These are phyloP conservation scores for Hydnomerulius pinastri DNA, from an alignment of 768 basidiomycete genomes.

Conservation along the genomic window DNA sequence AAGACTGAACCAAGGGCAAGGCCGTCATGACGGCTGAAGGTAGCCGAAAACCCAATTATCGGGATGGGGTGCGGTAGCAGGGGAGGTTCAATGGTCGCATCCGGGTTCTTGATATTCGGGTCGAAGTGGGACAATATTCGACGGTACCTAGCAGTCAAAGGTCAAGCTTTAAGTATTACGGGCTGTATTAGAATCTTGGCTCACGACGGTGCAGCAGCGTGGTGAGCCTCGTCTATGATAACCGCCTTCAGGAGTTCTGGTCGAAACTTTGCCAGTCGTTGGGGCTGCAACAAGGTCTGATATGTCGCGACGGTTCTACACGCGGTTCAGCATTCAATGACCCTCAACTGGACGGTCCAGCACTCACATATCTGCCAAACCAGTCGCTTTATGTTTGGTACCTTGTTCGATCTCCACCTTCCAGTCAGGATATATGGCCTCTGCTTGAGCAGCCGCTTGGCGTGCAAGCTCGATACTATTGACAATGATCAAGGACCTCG, in stretches of 20 bases:
- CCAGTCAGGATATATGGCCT: slow-evolving; percentile 67
- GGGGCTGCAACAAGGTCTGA: slow-evolving; percentile 71
- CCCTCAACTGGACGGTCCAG: not conserved
- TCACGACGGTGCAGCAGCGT: slow-evolving; percentile 90
- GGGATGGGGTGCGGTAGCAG: slow-evolving; percentile 58
- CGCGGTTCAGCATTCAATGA: not conserved
- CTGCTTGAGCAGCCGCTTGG: slow-evolving; percentile 79
- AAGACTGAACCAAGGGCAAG: slow-evolving; percentile 88
- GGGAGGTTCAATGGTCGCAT: slow-evolving; percentile 41
- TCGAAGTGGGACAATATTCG: slow-evolving; percentile 85
- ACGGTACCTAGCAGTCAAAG: slow-evolving; percentile 59
- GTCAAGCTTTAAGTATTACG: slow-evolving; percentile 4
- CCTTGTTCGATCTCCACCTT: slow-evolving; percentile 94
- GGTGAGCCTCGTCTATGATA: slow-evolving; percentile 93
- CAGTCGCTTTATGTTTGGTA: slow-evolving; percentile 67
- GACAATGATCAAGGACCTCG: slow-evolving; percentile 77
- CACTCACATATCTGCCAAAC: slow-evolving; percentile 78
- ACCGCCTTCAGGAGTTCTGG: slow-evolving; percentile 68
- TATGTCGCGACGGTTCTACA: slow-evolving; percentile 84
- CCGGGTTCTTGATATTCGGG: slow-evolving; percentile 56
- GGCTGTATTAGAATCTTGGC: not conserved
- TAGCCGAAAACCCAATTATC: slow-evolving; percentile 93
- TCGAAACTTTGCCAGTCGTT: slow-evolving; percentile 75
- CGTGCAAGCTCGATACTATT: slow-evolving; percentile 87
- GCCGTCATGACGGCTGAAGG: slow-evolving; percentile 90